These are phyloP conservation scores for Aspergillus oerlinghausenensis DNA, from an alignment of 2,329 filamentous ascomycete species.

Conservation along the genomic window DNA sequence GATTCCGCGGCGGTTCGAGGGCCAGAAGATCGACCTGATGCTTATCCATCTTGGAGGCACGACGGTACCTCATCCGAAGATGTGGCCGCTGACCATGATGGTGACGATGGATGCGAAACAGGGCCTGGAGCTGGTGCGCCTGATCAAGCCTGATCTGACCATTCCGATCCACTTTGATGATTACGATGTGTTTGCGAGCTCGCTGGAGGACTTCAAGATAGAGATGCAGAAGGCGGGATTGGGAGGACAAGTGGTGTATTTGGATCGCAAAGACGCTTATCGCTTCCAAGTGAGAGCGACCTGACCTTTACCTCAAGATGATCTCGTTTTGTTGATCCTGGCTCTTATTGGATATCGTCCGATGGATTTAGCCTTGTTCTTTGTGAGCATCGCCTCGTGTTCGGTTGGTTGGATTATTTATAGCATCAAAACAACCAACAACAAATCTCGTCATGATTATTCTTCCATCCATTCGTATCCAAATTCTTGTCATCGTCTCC, in stretches of 20 bases:
- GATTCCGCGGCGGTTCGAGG: conserved; percentile 54
- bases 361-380: neutral
- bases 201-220: conserved; percentile 57
- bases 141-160: conserved; percentile 58
- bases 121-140: conserved; percentile 55
- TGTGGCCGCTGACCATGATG: conserved; percentile 63
- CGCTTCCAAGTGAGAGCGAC: conserved; percentile 45
- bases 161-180: conserved; percentile 64
- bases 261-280: conserved; percentile 57
- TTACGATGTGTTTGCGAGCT: conserved; percentile 58
- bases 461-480: neutral
- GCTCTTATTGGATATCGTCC: neutral
- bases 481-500: neutral
- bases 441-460: neutral
- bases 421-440: neutral
- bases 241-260: conserved; percentile 53
- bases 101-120: conserved; percentile 65
- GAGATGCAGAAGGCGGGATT: conserved; percentile 51
- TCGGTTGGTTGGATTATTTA: neutral
- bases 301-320: neutral
- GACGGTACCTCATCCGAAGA: conserved; percentile 56
- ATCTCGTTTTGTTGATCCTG: neutral
- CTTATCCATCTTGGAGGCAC: conserved; percentile 63
- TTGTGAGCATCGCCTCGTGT: neutral
- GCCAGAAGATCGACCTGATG: conserved; percentile 60